Percentiles rank a stretch among this genome's conserved stretches.
phyloP scores from a whole-genome alignment of 2,329 filamentous ascomycete species.

The Exophiala calicioides region DNA sequence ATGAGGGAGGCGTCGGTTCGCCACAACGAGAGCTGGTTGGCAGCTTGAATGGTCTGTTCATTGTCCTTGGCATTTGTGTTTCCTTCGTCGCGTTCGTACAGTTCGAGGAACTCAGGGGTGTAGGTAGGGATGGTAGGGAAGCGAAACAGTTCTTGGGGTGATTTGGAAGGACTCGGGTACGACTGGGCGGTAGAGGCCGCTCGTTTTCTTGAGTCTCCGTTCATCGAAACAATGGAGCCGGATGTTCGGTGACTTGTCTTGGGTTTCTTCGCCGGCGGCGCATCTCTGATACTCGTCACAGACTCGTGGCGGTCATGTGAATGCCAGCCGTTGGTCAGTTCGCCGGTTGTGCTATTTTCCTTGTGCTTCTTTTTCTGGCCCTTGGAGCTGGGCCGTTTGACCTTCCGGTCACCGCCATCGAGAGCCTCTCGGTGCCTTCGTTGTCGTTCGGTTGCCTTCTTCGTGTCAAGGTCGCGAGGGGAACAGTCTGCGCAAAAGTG shows the following conservation, averaged over 20 bases:
- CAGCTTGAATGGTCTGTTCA: conserved; percentile 73
- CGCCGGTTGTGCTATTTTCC: conserved; percentile 56
- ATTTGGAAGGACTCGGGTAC: conserved; percentile 73
- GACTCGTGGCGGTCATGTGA: conserved; percentile 60
- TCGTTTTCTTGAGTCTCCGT: conserved; percentile 62
- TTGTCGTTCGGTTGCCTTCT: conserved; percentile 74
- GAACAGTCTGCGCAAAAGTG: conserved; percentile 91
- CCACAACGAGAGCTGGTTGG: conserved; percentile 76
- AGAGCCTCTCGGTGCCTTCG: conserved; percentile 60
- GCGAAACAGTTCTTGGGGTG: conserved; percentile 55
- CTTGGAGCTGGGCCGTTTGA: conserved; percentile 74
- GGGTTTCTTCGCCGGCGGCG: conserved; percentile 70
- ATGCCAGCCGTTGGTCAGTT: conserved; percentile 67
- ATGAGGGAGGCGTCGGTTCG: conserved; percentile 71
- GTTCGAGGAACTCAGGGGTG: conserved; percentile 71
- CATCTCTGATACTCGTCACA: conserved; percentile 51
- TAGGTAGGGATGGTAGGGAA: conserved; percentile 67
- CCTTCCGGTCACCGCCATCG: conserved; percentile 65
- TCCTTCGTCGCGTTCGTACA: conserved; percentile 66
- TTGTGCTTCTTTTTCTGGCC: conserved; percentile 86
- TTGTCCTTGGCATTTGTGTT: conserved; percentile 63
- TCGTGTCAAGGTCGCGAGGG: conserved; percentile 71
- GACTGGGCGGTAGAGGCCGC: conserved; percentile 59
- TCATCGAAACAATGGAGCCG: conserved; percentile 71
- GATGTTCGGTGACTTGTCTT: conserved; percentile 81